phyloP scores from a whole-genome alignment of 768 basidiomycete species.

The Boletus eberwhitei region DNA sequence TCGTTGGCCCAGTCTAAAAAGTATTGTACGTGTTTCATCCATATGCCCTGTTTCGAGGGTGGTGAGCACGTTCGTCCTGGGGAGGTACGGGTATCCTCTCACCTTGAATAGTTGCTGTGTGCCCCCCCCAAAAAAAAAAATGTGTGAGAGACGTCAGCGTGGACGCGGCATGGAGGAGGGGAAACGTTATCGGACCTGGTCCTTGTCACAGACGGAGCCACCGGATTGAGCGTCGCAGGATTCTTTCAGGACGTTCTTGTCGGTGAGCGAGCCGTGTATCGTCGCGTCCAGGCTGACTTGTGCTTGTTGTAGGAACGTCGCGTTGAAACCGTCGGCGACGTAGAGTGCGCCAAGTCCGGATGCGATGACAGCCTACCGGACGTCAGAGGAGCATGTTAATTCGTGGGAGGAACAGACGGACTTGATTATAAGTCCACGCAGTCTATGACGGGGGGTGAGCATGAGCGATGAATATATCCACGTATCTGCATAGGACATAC shows the following conservation, averaged over 20 bases:
- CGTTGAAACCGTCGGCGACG: constrained; percentile 35
- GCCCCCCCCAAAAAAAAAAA: background rate
- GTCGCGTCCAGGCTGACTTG: constrained; percentile 54
- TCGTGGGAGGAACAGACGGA: constrained; percentile 12
- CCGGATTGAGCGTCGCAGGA: constrained; percentile 47
- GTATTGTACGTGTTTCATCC: constrained; percentile 51
- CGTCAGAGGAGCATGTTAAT: background rate
- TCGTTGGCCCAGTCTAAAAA: constrained; percentile 48
- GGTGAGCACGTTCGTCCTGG: too few relatives aligned
- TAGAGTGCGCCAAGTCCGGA: constrained; percentile 49
- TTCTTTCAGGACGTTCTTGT: constrained; percentile 44
- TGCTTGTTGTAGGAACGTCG: constrained; percentile 41
- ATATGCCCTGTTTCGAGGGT: constrained; percentile 29
- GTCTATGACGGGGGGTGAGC: constrained; percentile 29
- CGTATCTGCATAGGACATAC: constrained; percentile 1
- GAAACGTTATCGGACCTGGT: constrained; percentile 33
- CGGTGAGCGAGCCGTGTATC: constrained; percentile 36
- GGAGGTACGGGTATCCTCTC: background rate
- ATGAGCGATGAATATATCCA: background rate
- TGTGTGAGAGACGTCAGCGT: background rate
- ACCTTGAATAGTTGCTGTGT: constrained; percentile 33
- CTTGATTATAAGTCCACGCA: constrained; percentile 61
- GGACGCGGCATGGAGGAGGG: too few relatives aligned
- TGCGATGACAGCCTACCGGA: constrained; percentile 48
- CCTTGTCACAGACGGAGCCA: constrained; percentile 41